Evolutionary conservation across 345 rosid species (phyloP).

Genomic region (Abelmoschus esculentus): DNA sequence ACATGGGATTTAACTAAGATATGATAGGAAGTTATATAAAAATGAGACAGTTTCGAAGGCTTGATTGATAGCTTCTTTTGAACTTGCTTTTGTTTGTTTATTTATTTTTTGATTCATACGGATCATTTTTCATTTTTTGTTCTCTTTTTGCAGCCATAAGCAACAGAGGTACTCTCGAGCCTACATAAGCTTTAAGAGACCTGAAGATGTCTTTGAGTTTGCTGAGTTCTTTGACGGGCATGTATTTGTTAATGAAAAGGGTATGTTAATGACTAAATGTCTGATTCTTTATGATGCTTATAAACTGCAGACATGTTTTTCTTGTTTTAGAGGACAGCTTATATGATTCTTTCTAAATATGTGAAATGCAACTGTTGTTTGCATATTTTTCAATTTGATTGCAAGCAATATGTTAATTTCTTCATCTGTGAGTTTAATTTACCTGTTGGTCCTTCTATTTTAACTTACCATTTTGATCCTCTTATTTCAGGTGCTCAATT

Average conservation of each 20-base stretch:
- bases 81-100: not conserved
- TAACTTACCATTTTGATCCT: too few relatives aligned
- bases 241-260: slow-evolving; percentile 67
- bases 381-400: too few relatives aligned
- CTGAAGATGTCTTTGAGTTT: slow-evolving; percentile 64
- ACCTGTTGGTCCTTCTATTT: too few relatives aligned
- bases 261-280: slow-evolving; percentile 22
- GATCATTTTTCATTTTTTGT: not conserved
- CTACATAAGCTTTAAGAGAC: slow-evolving; percentile 48
- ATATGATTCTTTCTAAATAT: too few relatives aligned
- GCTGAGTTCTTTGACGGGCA: slow-evolving; percentile 63
- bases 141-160: slow-evolving; percentile 31
- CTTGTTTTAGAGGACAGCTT: not conserved
- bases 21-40: not conserved
- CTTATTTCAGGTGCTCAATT: slow-evolving; percentile 42
- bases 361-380: too few relatives aligned
- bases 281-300: not conserved
- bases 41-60: not conserved
- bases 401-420: too few relatives aligned
- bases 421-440: too few relatives aligned
- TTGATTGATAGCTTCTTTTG: not conserved
- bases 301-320: not conserved
- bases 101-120: not conserved
- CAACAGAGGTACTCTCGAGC: slow-evolving; percentile 52
- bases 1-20: not conserved